A percentile compares a stretch with the other conserved stretches of the same genome.
Conservation (phyloP, 345 rosid species). For the Salix exigua region DNA sequence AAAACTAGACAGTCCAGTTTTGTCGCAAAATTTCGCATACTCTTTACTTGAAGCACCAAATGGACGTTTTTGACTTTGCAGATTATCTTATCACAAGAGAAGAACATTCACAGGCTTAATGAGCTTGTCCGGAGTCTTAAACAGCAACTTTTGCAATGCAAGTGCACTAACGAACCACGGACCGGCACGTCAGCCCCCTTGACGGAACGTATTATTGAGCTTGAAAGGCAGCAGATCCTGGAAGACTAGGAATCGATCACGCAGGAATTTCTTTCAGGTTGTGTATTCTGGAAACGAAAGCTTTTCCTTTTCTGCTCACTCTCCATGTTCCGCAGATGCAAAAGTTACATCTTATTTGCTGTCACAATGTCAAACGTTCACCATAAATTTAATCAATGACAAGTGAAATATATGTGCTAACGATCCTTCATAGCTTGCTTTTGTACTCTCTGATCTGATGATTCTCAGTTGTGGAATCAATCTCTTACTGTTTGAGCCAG, state of each 20-base stretch:
- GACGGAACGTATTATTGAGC: conserved; percentile 52
- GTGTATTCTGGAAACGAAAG: neutral
- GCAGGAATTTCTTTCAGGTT: conserved; percentile 6
- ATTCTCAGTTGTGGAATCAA: neutral
- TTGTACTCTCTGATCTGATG: neutral
- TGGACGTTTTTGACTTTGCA: conserved; percentile 24
- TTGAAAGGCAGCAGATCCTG: conserved; percentile 47
- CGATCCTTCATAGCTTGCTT: neutral
- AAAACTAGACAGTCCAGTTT: neutral
- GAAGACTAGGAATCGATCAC: conserved; percentile 43
- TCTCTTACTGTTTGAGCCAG: no score
- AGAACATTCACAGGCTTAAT: conserved; percentile 66
- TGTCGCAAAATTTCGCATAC: neutral
- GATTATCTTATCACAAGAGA: conserved; percentile 85
- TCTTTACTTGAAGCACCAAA: neutral
- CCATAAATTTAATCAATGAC: neutral
- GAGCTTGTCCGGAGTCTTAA: conserved; percentile 67
- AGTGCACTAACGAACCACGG: conserved; percentile 35
- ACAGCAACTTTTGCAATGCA: conserved; percentile 53
- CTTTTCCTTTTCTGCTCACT: neutral
- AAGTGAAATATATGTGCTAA: conserved; percentile 1
- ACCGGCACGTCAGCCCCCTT: conserved; percentile 34
- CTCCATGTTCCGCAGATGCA: neutral
- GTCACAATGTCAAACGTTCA: neutral
- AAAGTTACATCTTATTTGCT: neutral